Percentiles rank a stretch among this genome's conserved stretches.
These are phyloP conservation scores for Ilex paraguariensis DNA, from an alignment of 305 asterid species.

Conservation along the genomic window DNA sequence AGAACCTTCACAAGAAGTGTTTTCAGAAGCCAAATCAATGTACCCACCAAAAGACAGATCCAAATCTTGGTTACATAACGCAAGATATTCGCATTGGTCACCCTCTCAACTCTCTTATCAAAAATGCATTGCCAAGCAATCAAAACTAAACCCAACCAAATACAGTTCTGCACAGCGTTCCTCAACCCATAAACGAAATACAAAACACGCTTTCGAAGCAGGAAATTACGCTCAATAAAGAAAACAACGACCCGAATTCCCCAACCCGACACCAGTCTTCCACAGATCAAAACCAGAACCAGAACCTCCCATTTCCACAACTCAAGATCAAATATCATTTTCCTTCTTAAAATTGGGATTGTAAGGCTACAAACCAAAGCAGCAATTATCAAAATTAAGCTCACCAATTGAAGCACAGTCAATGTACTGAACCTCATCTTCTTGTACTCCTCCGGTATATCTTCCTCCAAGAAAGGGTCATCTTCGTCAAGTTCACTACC, in stretches of 20 bases:
- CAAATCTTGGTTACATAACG: conserved; percentile 62
- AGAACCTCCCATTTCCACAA: conserved; percentile 80
- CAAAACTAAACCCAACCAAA: conserved; percentile 72
- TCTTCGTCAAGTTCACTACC: conserved; percentile 70
- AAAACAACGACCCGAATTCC: conserved; percentile 58
- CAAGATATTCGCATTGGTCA: conserved; percentile 32
- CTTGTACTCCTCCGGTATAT: conserved; percentile 70
- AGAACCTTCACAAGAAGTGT: conserved; percentile 72
- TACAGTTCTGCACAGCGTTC: conserved; percentile 69
- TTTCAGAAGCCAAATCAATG: conserved; percentile 72
- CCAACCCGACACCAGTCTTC: conserved; percentile 82
- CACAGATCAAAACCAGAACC: conserved; percentile 70
- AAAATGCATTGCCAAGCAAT: conserved; percentile 79
- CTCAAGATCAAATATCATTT: conserved; percentile 24
- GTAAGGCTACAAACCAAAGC: conserved; percentile 54
- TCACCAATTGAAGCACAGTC: conserved; percentile 48
- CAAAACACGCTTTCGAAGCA: conserved; percentile 67
- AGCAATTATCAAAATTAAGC: conserved; percentile 48
- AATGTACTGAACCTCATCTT: conserved; percentile 44
- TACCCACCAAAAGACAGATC: conserved; percentile 77
- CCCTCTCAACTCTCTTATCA: conserved; percentile 47
- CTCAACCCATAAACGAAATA: conserved; percentile 83
- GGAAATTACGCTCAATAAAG: conserved; percentile 60
- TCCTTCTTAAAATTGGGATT: conserved; percentile 23
- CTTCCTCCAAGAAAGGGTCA: conserved; percentile 72